phyloP scores from a whole-genome alignment of 176 grass and related monocot species.

The Oryza glaberrima region DNA sequence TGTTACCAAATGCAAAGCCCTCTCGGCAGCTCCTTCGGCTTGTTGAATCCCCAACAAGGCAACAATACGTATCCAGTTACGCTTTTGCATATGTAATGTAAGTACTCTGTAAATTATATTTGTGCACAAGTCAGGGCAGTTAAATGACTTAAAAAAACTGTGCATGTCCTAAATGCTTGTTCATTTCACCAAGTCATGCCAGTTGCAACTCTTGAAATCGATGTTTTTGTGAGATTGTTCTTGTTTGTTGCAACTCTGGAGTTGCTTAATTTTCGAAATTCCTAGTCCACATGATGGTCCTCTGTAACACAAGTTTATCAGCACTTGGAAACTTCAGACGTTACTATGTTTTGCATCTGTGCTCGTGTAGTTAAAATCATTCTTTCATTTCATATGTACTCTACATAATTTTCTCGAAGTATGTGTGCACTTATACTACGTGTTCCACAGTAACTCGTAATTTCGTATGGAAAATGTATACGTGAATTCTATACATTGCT shows the following conservation, averaged over 20 bases:
- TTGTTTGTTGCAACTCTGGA: background rate
- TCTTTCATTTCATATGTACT: background rate
- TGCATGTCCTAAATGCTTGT: background rate
- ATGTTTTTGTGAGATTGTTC: background rate
- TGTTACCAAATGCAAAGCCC: constrained; percentile 1
- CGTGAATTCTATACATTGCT: constrained; percentile 6
- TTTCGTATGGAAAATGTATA: background rate
- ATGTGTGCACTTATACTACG: background rate
- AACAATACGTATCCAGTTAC: background rate
- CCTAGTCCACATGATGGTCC: background rate
- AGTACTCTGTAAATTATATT: background rate
- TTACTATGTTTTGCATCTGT: background rate
- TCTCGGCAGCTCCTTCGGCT: background rate
- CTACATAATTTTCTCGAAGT: background rate
- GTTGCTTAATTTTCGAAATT: background rate
- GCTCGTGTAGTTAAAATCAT: background rate
- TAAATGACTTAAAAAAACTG: background rate
- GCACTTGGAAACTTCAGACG: background rate
- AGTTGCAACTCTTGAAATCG: background rate
- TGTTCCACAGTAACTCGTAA: background rate
- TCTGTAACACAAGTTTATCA: background rate
- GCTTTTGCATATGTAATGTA: background rate
- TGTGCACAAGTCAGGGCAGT: background rate
- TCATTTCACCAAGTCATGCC: background rate
- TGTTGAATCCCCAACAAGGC: background rate